These are phyloP conservation scores for Pichia terricola DNA, from an alignment of 1,139 yeast genomes.

Conservation along the genomic window DNA sequence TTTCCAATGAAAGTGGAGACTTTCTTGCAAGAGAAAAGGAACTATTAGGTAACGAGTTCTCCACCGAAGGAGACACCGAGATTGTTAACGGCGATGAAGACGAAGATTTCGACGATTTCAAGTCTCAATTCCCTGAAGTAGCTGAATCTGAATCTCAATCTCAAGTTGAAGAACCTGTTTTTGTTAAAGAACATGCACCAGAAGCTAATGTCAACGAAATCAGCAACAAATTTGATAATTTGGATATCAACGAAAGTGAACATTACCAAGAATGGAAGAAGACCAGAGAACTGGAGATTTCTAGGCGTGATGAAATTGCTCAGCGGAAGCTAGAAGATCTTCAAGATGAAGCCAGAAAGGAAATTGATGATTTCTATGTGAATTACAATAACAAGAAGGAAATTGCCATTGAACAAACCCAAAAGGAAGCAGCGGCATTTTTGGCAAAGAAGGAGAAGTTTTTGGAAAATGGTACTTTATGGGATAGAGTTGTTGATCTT, in stretches of 20 bases:
- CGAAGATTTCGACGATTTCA: conserved; percentile 52
- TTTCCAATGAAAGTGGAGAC: conserved; percentile 34
- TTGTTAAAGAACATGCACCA: conserved; percentile 18
- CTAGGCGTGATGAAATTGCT: conserved; percentile 71
- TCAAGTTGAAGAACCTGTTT: conserved; percentile 19
- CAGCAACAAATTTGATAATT: conserved; percentile 17
- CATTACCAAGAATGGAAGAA: conserved; percentile 74
- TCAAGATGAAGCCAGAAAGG: conserved; percentile 69
- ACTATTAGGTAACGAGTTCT: conserved; percentile 66
- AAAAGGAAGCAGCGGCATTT: conserved; percentile 61
- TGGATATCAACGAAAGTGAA: conserved; percentile 38
- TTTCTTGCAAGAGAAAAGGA: conserved; percentile 81
- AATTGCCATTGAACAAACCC: conserved; percentile 52
- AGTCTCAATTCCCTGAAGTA: conserved; percentile 63
- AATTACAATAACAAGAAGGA: conserved; percentile 84
- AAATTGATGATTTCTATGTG: conserved; percentile 90
- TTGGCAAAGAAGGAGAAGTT: conserved; percentile 71
- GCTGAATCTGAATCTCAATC: conserved; percentile 8
- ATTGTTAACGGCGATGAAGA: conserved; percentile 28
- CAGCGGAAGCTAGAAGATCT: conserved; percentile 58
- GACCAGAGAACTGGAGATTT: conserved; percentile 73
- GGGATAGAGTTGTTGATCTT: conserved; percentile 71
- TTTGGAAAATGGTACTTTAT: conserved; percentile 64
- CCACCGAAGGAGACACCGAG: conserved; percentile 55
- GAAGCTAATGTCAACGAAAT: conserved; percentile 14